phyloP scores from a whole-genome alignment of 1,139 yeast species.

The Hyphopichia pseudoburtonii region DNA sequence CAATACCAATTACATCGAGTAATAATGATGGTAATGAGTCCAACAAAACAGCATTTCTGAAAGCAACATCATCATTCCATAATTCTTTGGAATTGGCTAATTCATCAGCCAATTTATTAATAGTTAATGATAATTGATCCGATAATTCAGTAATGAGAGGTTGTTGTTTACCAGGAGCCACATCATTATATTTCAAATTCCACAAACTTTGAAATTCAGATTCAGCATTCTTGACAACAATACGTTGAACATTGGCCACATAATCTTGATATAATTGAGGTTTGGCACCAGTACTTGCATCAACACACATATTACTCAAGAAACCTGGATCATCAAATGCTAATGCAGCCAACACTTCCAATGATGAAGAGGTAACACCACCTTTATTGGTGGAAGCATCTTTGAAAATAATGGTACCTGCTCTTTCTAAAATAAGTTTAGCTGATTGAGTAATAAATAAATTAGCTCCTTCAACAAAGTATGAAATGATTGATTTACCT shows the following conservation, averaged over 20 bases:
- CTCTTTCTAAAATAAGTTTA: constrained; percentile 77
- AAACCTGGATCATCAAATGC: constrained; percentile 87
- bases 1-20: constrained; percentile 73
- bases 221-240: constrained; percentile 74
- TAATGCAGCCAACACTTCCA: constrained; percentile 92
- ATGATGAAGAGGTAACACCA: constrained; percentile 95
- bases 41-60: constrained; percentile 74
- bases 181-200: constrained; percentile 70
- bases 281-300: constrained; percentile 46
- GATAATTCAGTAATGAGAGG: constrained; percentile 80
- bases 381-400: constrained; percentile 98
- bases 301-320: constrained; percentile 72
- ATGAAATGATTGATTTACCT: constrained; percentile 78
- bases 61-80: constrained; percentile 77
- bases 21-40: constrained; percentile 81
- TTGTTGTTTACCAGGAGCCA: too few species aligned
- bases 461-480: constrained; percentile 96
- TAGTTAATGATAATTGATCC: constrained; percentile 81
- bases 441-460: constrained; percentile 94
- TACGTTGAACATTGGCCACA: constrained; percentile 78
- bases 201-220: constrained; percentile 86
- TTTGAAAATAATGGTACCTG: constrained; percentile 85
- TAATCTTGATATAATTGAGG: constrained; percentile 80
- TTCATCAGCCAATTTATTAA: constrained; percentile 88
- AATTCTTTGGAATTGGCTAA: constrained; percentile 77